Base-by-base conservation (phyloP, 108 stramenopile genomes). In the Cyclotella cryptica region DNA sequence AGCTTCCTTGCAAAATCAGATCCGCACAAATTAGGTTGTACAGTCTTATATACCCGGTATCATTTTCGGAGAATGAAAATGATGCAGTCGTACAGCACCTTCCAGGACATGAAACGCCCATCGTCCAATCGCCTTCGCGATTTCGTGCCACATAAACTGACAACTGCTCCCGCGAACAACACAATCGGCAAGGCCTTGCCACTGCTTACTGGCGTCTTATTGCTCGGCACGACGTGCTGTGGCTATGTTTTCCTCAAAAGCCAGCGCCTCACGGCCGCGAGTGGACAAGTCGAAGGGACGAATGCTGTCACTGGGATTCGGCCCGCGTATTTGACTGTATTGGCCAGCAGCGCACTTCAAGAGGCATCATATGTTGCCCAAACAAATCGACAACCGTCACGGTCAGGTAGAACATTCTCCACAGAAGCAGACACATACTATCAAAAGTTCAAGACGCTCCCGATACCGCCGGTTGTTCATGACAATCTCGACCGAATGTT, bases 361-460 rank as follows among this genome's bases (percentile, higher is more conserved):
- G 22, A 55, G 9, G n/a, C 7, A 3, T 55, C 55, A 3, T 24
- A 24, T n/a, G 47, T n/a, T 9, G 47, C 3, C 2, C 9, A 12
- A 45, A 12, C 44, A 12, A 45, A 12, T 45, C 47, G n/a, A 49
- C 9, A 3, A 3, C 47, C n/a, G 47, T 3, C 47, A 3, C 15
- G n/a, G 24, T 24, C 55, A 55, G 3, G 21, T 22, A 66, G 79
- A 42, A 66, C 66, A 9, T 74, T 59, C 46, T 69, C 68, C 52
- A 89, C 88, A 13, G 27, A 62, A 18, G 88, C 86, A 54, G 86
- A 87, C 69, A 17, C 53, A 30, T 85, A 86, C 68, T 89, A 59
- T 79, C 18, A 65, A 74, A 70, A 85, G 29, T 71, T 83, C 64
- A 43, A 77, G 9, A 73, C 46, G 53, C 66, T 90, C 18, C 87